These are phyloP conservation scores for Colletotrichum paranaense DNA, from an alignment of 2,329 filamentous ascomycete genomes.

Conservation along the genomic window DNA sequence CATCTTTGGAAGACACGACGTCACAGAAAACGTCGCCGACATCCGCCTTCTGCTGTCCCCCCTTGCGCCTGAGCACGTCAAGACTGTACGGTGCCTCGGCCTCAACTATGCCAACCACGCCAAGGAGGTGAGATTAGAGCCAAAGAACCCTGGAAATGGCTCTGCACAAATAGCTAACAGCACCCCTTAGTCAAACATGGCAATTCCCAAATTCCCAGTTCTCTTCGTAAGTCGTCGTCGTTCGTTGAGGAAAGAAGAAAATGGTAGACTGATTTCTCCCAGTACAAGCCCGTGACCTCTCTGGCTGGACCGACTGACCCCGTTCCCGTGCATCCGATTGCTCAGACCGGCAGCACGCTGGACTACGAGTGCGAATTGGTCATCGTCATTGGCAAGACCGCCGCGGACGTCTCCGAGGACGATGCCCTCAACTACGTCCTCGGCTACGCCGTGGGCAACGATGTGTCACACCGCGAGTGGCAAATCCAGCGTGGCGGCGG, in stretches of 20 bases:
- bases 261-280: background rate
- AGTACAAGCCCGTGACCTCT: constrained; percentile 76
- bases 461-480: constrained; percentile 85
- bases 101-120: constrained; percentile 81
- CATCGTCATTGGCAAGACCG: constrained; percentile 76
- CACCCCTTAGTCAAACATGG: constrained; percentile 64
- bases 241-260: too few species aligned
- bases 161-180: background rate
- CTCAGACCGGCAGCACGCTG: constrained; percentile 73
- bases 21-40: constrained; percentile 71
- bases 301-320: constrained; percentile 73
- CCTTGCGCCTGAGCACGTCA: constrained; percentile 70
- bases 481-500: constrained; percentile 75
- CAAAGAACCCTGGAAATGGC: background rate
- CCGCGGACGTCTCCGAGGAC: constrained; percentile 71
- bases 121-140: constrained; percentile 61
- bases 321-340: constrained; percentile 73
- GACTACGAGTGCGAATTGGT: constrained; percentile 88
- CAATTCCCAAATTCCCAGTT: constrained; percentile 77
- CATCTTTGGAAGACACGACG: constrained; percentile 72
- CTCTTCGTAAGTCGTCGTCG: constrained; percentile 68
- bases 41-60: constrained; percentile 71
- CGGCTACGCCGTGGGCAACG: constrained; percentile 81
- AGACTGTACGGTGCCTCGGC: constrained; percentile 76
- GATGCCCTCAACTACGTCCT: constrained; percentile 78